Base-by-base conservation (phyloP, 2,329 filamentous ascomycete species). In the Nannizzia gypsea region DNA sequence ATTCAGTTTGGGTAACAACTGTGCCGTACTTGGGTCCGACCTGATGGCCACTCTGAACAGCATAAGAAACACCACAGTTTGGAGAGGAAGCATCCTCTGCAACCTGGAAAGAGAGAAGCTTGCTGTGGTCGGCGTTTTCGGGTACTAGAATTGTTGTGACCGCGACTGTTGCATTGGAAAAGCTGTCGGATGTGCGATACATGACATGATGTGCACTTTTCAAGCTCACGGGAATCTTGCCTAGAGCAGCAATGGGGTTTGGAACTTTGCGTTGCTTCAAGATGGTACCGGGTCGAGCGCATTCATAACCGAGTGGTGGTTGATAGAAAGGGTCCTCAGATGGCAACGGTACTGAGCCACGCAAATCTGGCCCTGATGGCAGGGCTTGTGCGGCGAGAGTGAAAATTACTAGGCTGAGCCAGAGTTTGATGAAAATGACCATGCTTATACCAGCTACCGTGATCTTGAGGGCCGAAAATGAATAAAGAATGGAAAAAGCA, bases 71-170 rank as follows among this genome's bases (percentile, higher is more conserved):
- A 11, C 64, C 65, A 57, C 66, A 68, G 56, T 70, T 66, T n/a
- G 64, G 63, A 17, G 67, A 61, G 1, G 65, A 63, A 1, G 67
- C 63, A 57, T 71, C 68, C 55, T 70, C 60, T 0, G 74, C 66
- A 3, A 74, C 67, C 60, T 78, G 74, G 60, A 75, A 78, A 0
- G 76, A 78, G 1, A 79, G 63, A 0, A 79, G 59, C 34, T 68
- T 69, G 46, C 64, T 64, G 56, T 61, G 62, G 55, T 68, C 62
- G 42, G 70, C 67, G 3, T 71, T 68, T 31, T 68, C 62, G 3
- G 74, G 74, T 3, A 76, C 59, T 6, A 77, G 62, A 1, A 77
- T 67, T 0, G 75, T 77, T 0, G 74, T 67, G 0, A 76, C 71
- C 0, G 76, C 71, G 1, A 68, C 70, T 1, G 71, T 71, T 3